Evolutionary conservation across 345 rosid species (phyloP).

Genomic region (Orychophragmus violaceus): DNA sequence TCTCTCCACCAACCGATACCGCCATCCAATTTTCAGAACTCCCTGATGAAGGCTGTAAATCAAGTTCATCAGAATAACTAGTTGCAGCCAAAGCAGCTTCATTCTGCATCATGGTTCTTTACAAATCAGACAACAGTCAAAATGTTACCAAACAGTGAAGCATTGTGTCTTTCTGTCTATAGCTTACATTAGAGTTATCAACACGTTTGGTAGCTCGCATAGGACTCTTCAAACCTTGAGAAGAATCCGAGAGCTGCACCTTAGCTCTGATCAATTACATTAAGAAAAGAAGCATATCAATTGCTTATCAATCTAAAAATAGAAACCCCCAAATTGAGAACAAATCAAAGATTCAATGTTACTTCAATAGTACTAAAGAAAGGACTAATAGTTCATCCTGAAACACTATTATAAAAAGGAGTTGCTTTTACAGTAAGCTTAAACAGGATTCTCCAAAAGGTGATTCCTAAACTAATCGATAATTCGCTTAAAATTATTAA

Average conservation of each 20-base stretch:
- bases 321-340: background rate
- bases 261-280: constrained; percentile 51
- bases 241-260: constrained; percentile 88
- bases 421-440: constrained; percentile 25
- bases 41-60: constrained; percentile 41
- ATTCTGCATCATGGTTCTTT: constrained; percentile 35
- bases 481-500: background rate
- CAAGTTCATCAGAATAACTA: constrained; percentile 48
- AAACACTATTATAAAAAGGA: constrained; percentile 12
- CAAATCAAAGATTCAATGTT: background rate
- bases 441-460: constrained; percentile 13
- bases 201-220: constrained; percentile 50
- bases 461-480: background rate
- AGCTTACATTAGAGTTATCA: constrained; percentile 48
- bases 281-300: constrained; percentile 3
- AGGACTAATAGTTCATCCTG: background rate
- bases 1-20: constrained; percentile 67
- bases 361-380: constrained; percentile 2
- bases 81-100: constrained; percentile 43
- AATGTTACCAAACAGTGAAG: background rate
- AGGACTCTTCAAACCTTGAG: constrained; percentile 74
- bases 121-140: constrained; percentile 1
- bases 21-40: constrained; percentile 83
- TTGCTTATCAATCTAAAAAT: constrained; percentile 8
- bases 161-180: background rate